phyloP scores from a whole-genome alignment of 495 filamentous ascomycete genomes.

The Delitschia confertaspora region DNA sequence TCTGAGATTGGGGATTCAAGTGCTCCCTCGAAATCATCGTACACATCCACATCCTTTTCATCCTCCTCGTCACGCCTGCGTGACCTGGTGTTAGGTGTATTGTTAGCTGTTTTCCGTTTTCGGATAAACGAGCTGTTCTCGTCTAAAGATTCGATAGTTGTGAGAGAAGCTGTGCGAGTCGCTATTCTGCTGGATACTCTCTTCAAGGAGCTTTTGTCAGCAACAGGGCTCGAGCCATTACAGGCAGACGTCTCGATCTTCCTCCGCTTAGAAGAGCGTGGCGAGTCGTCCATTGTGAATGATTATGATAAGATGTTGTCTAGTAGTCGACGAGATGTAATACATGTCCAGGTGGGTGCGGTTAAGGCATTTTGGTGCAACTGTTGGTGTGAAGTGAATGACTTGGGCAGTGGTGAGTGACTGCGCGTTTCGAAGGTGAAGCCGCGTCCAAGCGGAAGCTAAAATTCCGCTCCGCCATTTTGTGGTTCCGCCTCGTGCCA shows the following conservation, averaged over 20 bases:
- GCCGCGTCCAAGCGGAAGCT: too few relatives aligned
- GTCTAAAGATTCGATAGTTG: background rate
- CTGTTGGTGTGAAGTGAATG: too few relatives aligned
- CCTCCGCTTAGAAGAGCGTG: conserved; percentile 27
- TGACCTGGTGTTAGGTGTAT: background rate
- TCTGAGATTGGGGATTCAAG: conserved; percentile 3
- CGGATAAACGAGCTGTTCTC: background rate
- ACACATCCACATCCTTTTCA: conserved; percentile 26
- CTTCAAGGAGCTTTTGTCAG: conserved; percentile 3
- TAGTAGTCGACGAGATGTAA: too few relatives aligned
- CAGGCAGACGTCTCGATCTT: conserved; percentile 26
- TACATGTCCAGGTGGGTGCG: too few relatives aligned
- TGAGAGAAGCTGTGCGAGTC: background rate
- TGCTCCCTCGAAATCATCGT: conserved; percentile 29
- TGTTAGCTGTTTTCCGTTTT: background rate
- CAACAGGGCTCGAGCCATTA: conserved; percentile 10
- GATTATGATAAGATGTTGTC: too few relatives aligned
- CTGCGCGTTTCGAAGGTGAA: too few relatives aligned
- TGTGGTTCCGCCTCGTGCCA: too few relatives aligned
- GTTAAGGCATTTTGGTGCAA: too few relatives aligned
- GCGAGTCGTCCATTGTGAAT: conserved; percentile 29
- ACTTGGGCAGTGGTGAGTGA: too few relatives aligned
- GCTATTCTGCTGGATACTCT: conserved; percentile 7
- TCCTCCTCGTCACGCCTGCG: background rate
- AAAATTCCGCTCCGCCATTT: too few relatives aligned